Conservation (phyloP, 2,329 filamentous ascomycete genomes). For the Penicillium palitans region DNA sequence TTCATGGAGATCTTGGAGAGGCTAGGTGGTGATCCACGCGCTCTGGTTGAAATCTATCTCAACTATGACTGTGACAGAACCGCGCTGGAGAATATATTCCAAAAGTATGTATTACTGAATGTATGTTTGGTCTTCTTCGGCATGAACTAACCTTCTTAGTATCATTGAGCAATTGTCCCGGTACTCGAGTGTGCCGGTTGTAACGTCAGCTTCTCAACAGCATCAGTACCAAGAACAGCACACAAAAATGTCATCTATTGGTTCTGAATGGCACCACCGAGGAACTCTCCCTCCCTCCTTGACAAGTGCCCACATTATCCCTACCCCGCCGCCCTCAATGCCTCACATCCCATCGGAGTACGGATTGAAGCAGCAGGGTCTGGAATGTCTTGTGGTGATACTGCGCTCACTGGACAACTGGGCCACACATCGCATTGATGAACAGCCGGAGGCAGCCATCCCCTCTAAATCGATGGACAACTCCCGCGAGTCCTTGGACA, state of each 20-base stretch:
- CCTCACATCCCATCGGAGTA: slow-evolving; percentile 84
- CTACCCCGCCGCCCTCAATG: slow-evolving; percentile 46
- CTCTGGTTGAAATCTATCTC: slow-evolving; percentile 90
- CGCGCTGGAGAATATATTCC: slow-evolving; percentile 93
- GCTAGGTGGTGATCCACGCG: slow-evolving; percentile 80
- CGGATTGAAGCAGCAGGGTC: slow-evolving; percentile 80
- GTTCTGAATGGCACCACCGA: slow-evolving; percentile 79
- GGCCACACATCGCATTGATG: slow-evolving; percentile 68
- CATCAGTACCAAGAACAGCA: slow-evolving; percentile 82
- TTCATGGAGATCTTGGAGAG: slow-evolving; percentile 84
- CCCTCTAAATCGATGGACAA: slow-evolving; percentile 57
- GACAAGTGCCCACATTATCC: slow-evolving; percentile 72
- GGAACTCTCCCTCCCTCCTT: slow-evolving; percentile 84
- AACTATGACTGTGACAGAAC: slow-evolving; percentile 98
- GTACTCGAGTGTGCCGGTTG: slow-evolving; percentile 76
- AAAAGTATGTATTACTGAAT: slow-evolving; percentile 51
- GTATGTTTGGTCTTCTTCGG: background rate
- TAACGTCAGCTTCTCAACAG: slow-evolving; percentile 74
- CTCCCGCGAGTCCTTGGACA: slow-evolving; percentile 75
- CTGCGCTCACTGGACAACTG: slow-evolving; percentile 89
- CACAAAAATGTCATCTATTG: slow-evolving; percentile 58
- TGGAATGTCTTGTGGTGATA: slow-evolving; percentile 86
- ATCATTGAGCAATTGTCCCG: slow-evolving; percentile 92
- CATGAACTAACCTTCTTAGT: slow-evolving; percentile 38
- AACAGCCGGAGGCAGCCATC: slow-evolving; percentile 52